Conservation (phyloP, 2,329 filamentous ascomycete species). For the Talaromyces sp. region DNA sequence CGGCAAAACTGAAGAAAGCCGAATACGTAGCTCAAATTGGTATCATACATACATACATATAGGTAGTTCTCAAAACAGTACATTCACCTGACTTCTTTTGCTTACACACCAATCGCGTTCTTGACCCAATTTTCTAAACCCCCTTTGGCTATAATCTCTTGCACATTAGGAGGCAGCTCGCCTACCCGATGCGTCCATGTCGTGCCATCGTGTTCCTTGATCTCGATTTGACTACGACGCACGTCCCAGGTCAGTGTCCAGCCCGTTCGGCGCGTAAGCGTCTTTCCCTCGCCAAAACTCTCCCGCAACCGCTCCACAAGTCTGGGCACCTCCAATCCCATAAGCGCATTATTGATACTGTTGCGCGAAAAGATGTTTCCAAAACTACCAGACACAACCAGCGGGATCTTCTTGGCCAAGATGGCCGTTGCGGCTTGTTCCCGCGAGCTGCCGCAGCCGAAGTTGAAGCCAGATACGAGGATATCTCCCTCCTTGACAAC, state of each 20-base stretch:
- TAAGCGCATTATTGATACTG: slow-evolving; percentile 41
- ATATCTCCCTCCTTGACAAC: slow-evolving; percentile 60
- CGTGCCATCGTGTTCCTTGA: slow-evolving; percentile 65
- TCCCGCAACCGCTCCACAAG: slow-evolving; percentile 36
- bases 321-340: slow-evolving; percentile 39
- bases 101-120: slow-evolving; percentile 53
- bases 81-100: background rate
- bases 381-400: slow-evolving; percentile 78
- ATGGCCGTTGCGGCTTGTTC: slow-evolving; percentile 80
- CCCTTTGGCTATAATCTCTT: slow-evolving; percentile 75
- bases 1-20: background rate
- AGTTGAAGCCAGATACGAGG: slow-evolving; percentile 80
- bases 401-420: slow-evolving; percentile 72
- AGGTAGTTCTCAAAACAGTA: background rate
- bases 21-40: background rate
- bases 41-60: background rate
- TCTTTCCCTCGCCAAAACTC: slow-evolving; percentile 45
- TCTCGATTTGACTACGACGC: slow-evolving; percentile 62
- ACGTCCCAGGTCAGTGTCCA: slow-evolving; percentile 86
- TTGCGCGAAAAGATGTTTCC: slow-evolving; percentile 72
- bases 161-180: slow-evolving; percentile 78
- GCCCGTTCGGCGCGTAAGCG: slow-evolving; percentile 68
- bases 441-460: slow-evolving; percentile 75
- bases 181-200: slow-evolving; percentile 79
- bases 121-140: slow-evolving; percentile 82